Evolutionary conservation across 2,329 filamentous ascomycete genomes (phyloP).

Genomic region (Myriosclerotinia curreyana): DNA sequence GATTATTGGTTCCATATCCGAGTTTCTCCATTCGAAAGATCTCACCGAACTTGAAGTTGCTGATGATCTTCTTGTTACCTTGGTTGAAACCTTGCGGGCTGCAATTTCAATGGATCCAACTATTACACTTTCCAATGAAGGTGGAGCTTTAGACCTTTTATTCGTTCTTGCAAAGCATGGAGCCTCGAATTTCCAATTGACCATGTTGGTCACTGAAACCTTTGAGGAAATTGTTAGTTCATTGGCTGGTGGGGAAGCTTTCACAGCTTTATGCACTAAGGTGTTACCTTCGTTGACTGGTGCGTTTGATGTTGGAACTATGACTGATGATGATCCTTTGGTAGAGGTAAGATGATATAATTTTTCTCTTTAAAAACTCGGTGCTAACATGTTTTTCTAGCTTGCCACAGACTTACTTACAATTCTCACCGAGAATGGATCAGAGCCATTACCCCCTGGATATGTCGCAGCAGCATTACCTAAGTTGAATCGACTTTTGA

Average conservation of each 20-base stretch:
- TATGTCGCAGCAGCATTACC: conserved; percentile 85
- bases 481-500: conserved; percentile 77
- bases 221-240: conserved; percentile 82
- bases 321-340: conserved; percentile 81
- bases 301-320: conserved; percentile 81
- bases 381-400: conserved; percentile 40
- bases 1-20: conserved; percentile 58
- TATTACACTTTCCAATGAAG: conserved; percentile 68
- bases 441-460: conserved; percentile 79
- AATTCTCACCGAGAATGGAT: conserved; percentile 76
- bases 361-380: neutral
- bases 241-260: conserved; percentile 66
- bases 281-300: conserved; percentile 84
- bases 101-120: conserved; percentile 76
- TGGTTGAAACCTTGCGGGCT: conserved; percentile 81
- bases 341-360: conserved; percentile 57
- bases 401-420: conserved; percentile 83
- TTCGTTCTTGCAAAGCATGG: conserved; percentile 88
- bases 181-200: conserved; percentile 86
- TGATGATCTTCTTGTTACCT: conserved; percentile 85
- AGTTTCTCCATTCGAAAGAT: conserved; percentile 78
- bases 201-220: conserved; percentile 80
- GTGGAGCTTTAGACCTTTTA: conserved; percentile 74
- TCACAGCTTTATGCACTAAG: conserved; percentile 76
- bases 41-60: conserved; percentile 80